Evolutionary conservation across 2,329 filamentous ascomycete species (phyloP).

Genomic region (Diaporthe aspalathi): DNA sequence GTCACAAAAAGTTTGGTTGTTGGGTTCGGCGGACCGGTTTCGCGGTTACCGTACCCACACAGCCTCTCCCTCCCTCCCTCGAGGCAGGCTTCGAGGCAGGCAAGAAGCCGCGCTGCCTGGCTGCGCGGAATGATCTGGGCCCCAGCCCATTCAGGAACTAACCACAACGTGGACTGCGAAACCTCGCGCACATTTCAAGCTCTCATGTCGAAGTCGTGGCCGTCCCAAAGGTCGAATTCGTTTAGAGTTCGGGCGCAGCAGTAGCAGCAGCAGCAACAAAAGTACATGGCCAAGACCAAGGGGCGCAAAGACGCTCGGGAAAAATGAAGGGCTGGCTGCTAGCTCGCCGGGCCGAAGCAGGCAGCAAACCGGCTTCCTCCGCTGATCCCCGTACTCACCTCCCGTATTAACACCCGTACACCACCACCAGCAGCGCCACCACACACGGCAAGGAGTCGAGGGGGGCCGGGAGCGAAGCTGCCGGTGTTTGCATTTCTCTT

Average conservation of each 20-base stretch:
- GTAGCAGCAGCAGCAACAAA: not conserved
- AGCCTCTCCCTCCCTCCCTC: too few species aligned
- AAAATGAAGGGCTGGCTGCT: not conserved
- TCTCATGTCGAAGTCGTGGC: not conserved
- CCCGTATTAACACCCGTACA: too few species aligned
- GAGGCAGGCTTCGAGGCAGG: conserved; percentile 7
- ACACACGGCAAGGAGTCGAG: too few species aligned
- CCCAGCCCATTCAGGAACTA: not conserved
- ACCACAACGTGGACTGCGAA: not conserved
- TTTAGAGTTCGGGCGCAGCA: not conserved
- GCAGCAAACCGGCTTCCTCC: not conserved
- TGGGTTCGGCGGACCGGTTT: conserved; percentile 19
- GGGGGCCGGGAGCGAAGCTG: too few species aligned
- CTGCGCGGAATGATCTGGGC: conserved; percentile 3
- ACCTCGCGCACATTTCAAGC: not conserved
- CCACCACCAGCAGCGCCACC: too few species aligned
- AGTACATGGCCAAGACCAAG: conserved; percentile 6
- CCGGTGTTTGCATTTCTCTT: too few species aligned
- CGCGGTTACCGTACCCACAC: conserved; percentile 27
- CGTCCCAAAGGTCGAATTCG: not conserved
- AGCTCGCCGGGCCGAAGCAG: conserved; percentile 14
- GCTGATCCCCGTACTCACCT: not conserved
- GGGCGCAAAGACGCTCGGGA: too few species aligned
- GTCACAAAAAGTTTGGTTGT: not conserved
- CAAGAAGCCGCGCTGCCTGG: not conserved